Evolutionary conservation across 192 early-diverging fungal species (phyloP).

Genomic region (Podila verticillata): DNA sequence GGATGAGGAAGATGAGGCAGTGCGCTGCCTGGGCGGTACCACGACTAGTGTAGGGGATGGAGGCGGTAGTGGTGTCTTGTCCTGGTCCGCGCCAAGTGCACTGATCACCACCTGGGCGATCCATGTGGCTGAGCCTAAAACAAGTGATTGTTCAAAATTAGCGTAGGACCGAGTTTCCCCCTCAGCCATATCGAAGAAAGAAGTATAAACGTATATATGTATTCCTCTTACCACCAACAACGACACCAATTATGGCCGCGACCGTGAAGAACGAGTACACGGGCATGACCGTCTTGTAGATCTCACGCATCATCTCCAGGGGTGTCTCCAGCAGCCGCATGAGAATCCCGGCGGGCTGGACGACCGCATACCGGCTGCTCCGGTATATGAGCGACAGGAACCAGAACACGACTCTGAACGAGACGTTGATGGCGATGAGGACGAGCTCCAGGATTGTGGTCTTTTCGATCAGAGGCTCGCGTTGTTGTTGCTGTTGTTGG

Average conservation of each 20-base stretch:
- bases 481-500: neutral
- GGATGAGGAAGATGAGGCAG: no score
- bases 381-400: neutral
- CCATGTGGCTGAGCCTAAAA: conserved; percentile 26
- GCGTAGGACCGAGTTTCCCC: no score
- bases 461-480: neutral
- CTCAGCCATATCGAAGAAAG: no score
- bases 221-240: conserved; percentile 31
- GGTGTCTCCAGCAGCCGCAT: conserved; percentile 15
- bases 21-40: neutral
- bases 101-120: conserved; percentile 35
- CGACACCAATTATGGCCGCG: conserved; percentile 36
- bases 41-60: neutral
- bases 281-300: conserved; percentile 38
- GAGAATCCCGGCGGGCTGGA: conserved; percentile 1
- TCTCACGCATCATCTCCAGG: conserved; percentile 17
- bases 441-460: neutral
- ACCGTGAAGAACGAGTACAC: conserved; percentile 43
- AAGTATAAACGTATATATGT: neutral
- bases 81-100: conserved; percentile 26
- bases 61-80: neutral
- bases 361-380: neutral
- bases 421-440: neutral
- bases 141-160: no score
- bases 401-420: conserved; percentile 3